These are phyloP conservation scores for Botrytis byssoidea DNA, from an alignment of 2,329 filamentous ascomycete genomes.

Conservation along the genomic window DNA sequence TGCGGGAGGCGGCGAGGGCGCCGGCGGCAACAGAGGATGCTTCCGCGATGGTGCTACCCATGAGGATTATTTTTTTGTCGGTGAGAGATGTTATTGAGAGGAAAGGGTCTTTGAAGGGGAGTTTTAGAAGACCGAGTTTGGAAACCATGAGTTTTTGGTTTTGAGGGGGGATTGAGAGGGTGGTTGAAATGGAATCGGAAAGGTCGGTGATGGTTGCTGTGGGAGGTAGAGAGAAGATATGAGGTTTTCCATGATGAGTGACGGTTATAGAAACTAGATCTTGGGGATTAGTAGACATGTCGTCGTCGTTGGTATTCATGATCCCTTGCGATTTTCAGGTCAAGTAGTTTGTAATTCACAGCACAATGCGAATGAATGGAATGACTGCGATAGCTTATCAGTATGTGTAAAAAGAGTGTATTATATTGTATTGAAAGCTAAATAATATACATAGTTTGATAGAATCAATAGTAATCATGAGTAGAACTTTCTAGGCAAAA, in stretches of 20 bases:
- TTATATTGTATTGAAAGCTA: neutral
- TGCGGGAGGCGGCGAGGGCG: constrained; percentile 48
- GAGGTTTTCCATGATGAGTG: constrained; percentile 47
- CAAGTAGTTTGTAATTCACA: neutral
- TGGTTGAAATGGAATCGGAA: constrained; percentile 54
- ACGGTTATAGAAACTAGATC: constrained; percentile 46
- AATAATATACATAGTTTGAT: constrained; percentile 7
- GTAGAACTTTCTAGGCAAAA: constrained; percentile 35
- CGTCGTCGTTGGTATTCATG: constrained; percentile 22
- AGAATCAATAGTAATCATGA: neutral
- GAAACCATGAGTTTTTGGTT: constrained; percentile 70
- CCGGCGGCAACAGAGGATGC: constrained; percentile 53
- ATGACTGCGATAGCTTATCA: neutral
- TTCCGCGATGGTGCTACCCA: constrained; percentile 62
- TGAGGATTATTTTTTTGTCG: constrained; percentile 61
- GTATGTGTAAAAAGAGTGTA: neutral
- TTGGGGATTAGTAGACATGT: constrained; percentile 32
- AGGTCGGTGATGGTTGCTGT: constrained; percentile 57
- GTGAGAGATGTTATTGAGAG: constrained; percentile 50
- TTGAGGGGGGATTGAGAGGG: constrained; percentile 56
- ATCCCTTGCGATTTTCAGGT: neutral
- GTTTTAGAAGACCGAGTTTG: constrained; percentile 63
- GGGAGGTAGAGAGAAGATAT: constrained; percentile 46
- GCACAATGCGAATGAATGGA: neutral
- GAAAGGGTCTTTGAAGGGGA: constrained; percentile 59